Conservation (phyloP, 108 stramenopile species). For the Skeletonema costatum region DNA sequence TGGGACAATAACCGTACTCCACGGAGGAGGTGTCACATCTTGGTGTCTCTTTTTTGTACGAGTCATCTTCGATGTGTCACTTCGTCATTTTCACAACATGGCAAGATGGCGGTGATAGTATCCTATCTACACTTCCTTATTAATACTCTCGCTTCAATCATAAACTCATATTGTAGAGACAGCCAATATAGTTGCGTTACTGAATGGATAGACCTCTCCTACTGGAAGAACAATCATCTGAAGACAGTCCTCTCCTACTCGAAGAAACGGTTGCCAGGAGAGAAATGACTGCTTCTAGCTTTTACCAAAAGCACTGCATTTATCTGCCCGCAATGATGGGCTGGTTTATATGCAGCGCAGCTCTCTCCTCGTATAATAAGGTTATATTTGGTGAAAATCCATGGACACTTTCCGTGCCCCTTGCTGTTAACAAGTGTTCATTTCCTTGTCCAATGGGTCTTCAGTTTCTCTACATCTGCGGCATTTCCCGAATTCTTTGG, state of each 20-base stretch:
- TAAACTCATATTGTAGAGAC: no score
- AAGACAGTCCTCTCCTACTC: not conserved
- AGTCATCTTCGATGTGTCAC: no score
- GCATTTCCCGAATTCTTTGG: conserved; percentile 66
- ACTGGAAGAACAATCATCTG: not conserved
- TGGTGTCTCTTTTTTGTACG: no score
- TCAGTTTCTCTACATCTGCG: conserved; percentile 55
- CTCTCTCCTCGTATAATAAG: conserved; percentile 59
- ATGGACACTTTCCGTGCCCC: conserved; percentile 85
- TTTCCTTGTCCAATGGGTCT: conserved; percentile 84
- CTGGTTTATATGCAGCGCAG: conserved; percentile 90
- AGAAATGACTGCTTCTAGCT: conserved; percentile 20
- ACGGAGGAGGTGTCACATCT: no score
- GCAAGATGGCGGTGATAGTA: no score
- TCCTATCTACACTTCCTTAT: no score
- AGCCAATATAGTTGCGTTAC: not conserved
- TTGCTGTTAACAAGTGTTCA: conserved; percentile 82
- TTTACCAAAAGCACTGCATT: conserved; percentile 72
- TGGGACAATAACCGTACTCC: no score
- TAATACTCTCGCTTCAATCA: no score
- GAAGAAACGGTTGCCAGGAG: not conserved
- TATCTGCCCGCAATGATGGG: conserved; percentile 84
- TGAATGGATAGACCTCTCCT: not conserved
- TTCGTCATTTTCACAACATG: no score
- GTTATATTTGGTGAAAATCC: conserved; percentile 74